A percentile compares a stretch with the other conserved stretches of the same genome.
Evolutionary conservation across 805 yeast genomes (phyloP).

Genomic region (Blastobotrys robertii): DNA sequence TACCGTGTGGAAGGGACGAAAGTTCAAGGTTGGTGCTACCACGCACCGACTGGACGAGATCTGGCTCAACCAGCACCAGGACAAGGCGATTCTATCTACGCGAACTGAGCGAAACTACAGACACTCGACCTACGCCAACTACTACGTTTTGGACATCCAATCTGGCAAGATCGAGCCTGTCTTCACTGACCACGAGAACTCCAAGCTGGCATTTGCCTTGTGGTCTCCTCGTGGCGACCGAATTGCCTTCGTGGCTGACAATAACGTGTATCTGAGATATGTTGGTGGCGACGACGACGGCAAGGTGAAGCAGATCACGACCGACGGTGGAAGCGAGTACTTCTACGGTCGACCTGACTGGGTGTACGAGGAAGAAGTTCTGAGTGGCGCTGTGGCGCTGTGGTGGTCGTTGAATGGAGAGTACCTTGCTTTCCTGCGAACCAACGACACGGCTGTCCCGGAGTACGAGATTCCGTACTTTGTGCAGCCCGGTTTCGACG

Average conservation of each 20-base stretch:
- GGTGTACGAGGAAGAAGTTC: slow-evolving; percentile 90
- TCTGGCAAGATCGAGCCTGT: slow-evolving; percentile 27
- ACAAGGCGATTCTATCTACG: slow-evolving; percentile 47
- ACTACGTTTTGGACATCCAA: slow-evolving; percentile 50
- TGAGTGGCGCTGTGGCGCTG: slow-evolving; percentile 55
- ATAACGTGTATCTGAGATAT: slow-evolving; percentile 55
- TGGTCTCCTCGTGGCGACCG: slow-evolving; percentile 69
- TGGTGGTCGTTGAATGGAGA: slow-evolving; percentile 84
- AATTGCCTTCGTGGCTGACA: slow-evolving; percentile 57
- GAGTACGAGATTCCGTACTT: slow-evolving; percentile 67
- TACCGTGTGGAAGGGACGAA: slow-evolving; percentile 7
- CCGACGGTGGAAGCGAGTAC: slow-evolving; percentile 58
- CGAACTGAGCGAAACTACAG: slow-evolving; percentile 48
- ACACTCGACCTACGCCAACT: slow-evolving; percentile 53
- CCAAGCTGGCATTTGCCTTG: slow-evolving; percentile 41
- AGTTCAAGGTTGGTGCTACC: slow-evolving; percentile 34
- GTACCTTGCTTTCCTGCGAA: slow-evolving; percentile 51
- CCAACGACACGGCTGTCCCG: slow-evolving; percentile 67
- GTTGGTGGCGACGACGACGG: slow-evolving; percentile 27
- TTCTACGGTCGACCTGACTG: slow-evolving; percentile 90
- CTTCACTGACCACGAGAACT: slow-evolving; percentile 16
- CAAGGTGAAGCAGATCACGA: slow-evolving; percentile 42
- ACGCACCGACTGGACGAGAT: slow-evolving; percentile 33
- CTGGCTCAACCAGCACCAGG: slow-evolving; percentile 36
- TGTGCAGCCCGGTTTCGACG: slow-evolving; percentile 36